These are phyloP conservation scores for Biscogniauxia mediterranea DNA, from an alignment of 2,329 filamentous ascomycete species.

Conservation along the genomic window DNA sequence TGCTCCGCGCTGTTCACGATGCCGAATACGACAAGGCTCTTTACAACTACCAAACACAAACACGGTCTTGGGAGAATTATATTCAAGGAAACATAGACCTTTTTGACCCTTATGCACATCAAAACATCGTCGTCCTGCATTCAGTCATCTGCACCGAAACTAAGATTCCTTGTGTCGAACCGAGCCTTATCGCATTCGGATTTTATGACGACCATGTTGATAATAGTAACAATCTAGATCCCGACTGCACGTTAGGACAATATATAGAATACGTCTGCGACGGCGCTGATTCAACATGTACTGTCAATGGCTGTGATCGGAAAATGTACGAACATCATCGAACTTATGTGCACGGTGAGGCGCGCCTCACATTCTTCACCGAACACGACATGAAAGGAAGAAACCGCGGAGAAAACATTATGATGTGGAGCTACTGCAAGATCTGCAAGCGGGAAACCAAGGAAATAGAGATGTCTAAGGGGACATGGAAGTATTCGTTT, in stretches of 20 bases:
- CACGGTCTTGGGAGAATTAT: constrained; percentile 93
- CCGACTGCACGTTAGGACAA: constrained; percentile 90
- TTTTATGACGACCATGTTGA: constrained; percentile 91
- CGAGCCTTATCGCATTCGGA: constrained; percentile 82
- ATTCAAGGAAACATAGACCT: constrained; percentile 83
- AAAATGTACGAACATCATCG: constrained; percentile 91
- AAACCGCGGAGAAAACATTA: constrained; percentile 62
- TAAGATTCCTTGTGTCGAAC: constrained; percentile 89
- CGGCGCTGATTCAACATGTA: constrained; percentile 73
- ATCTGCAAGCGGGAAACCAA: constrained; percentile 88
- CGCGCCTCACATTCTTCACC: constrained; percentile 87
- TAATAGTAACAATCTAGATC: constrained; percentile 61
- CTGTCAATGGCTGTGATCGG: constrained; percentile 79
- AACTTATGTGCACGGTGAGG: constrained; percentile 95
- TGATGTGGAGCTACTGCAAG: constrained; percentile 98
- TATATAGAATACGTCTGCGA: constrained; percentile 90
- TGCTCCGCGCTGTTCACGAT: constrained; percentile 91
- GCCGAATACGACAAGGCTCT: constrained; percentile 95
- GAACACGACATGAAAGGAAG: constrained; percentile 59
- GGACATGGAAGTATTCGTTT: constrained; percentile 97
- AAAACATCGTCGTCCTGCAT: constrained; percentile 92
- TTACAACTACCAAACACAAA: constrained; percentile 92
- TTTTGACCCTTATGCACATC: constrained; percentile 93
- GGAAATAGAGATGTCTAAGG: constrained; percentile 86
- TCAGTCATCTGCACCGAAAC: constrained; percentile 92